phyloP scores from a whole-genome alignment of 169 alveolate genomes.

The Cryptosporidium tyzzeri region DNA sequence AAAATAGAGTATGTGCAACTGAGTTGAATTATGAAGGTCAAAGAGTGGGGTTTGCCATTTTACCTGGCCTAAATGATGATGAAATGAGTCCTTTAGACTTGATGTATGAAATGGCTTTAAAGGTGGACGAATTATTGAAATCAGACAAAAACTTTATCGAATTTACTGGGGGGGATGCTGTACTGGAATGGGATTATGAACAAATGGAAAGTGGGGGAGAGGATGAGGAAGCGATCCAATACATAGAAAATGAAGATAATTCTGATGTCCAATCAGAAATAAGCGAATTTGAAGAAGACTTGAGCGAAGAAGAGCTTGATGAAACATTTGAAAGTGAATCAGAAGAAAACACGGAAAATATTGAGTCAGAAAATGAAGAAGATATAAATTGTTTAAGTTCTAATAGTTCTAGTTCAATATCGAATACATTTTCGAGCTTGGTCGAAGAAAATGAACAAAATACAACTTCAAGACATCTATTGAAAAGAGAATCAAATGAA shows the following conservation, averaged over 20 bases:
- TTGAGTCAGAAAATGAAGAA: not conserved
- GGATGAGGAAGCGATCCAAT: not conserved
- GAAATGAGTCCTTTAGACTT: constrained; percentile 46
- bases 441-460: not conserved
- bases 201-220: not conserved
- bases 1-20: constrained; percentile 68
- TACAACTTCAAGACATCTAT: not conserved
- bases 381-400: constrained; percentile 1
- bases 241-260: constrained; percentile 4
- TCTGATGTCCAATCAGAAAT: not conserved
- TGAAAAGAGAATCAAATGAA: constrained; percentile 9
- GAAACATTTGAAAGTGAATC: not conserved
- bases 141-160: constrained; percentile 43
- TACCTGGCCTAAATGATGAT: constrained; percentile 35
- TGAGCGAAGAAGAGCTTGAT: constrained; percentile 4
- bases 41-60: constrained; percentile 65
- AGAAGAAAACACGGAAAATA: not conserved
- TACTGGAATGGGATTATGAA: constrained; percentile 69
- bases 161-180: constrained; percentile 74
- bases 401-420: not conserved
- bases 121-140: constrained; percentile 51
- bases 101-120: constrained; percentile 72
- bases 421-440: not conserved
- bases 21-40: constrained; percentile 68
- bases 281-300: not conserved